phyloP scores from a whole-genome alignment of 805 yeast genomes.

The Sungouiozyma ichnusensis region DNA sequence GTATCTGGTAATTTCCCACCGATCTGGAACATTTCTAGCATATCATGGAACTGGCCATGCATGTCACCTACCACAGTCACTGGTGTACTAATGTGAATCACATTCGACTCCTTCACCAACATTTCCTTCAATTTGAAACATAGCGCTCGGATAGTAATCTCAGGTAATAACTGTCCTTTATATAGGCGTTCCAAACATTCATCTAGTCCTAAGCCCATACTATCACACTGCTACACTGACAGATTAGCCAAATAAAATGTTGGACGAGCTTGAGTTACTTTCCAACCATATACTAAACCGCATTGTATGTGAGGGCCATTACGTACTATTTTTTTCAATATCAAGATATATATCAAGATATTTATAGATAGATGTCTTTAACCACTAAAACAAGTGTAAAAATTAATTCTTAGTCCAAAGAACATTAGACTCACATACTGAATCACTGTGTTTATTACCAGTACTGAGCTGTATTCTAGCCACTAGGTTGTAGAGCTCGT shows the following conservation, averaged over 20 bases:
- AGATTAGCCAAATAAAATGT: background rate
- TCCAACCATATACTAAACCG: no score
- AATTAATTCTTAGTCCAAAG: no score
- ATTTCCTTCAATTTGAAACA: constrained; percentile 79
- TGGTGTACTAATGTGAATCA: constrained; percentile 74
- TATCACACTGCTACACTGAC: background rate
- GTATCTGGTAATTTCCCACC: constrained; percentile 93
- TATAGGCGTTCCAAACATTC: constrained; percentile 59
- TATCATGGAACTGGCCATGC: constrained; percentile 93
- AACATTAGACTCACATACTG: no score
- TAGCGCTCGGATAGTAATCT: constrained; percentile 55
- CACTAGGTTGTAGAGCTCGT: no score
- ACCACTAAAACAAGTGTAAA: background rate
- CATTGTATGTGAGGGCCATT: no score
- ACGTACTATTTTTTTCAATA: no score
- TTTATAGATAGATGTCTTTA: background rate
- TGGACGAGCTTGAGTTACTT: background rate
- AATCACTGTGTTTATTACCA: no score
- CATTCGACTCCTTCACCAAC: constrained; percentile 72
- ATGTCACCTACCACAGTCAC: constrained; percentile 96
- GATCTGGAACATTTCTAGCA: constrained; percentile 82
- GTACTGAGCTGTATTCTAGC: no score
- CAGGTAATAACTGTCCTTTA: constrained; percentile 57
- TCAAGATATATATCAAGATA: no score
- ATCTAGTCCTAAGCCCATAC: constrained; percentile 43